These are phyloP conservation scores for Gossypium davidsonii DNA, from an alignment of 441 rosid genomes.

Conservation along the genomic window DNA sequence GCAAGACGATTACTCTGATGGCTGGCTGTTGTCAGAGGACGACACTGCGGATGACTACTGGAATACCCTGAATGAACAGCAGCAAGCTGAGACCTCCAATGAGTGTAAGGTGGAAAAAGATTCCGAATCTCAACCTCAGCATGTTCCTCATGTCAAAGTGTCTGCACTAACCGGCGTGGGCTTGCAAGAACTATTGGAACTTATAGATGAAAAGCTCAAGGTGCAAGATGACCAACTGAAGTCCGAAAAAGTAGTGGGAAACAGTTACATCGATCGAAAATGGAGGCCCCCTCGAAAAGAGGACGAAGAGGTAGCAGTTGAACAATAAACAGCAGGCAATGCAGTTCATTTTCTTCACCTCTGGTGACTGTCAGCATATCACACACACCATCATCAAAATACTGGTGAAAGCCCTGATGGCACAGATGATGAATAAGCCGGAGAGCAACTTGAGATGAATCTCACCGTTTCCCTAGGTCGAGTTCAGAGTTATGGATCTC, in stretches of 20 bases:
- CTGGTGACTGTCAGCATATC: neutral
- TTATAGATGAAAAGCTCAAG: conserved; percentile 54
- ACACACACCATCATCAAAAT: neutral
- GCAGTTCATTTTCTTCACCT: neutral
- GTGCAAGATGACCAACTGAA: conserved; percentile 33
- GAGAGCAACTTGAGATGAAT: neutral
- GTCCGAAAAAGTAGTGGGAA: conserved; percentile 31
- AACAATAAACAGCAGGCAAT: conserved; percentile 15
- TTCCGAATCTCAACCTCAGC: conserved; percentile 21
- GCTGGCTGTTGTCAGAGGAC: conserved; percentile 42
- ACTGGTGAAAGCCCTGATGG: neutral
- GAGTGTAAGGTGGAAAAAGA: conserved; percentile 13
- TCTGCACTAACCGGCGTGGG: conserved; percentile 38
- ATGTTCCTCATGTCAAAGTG: conserved; percentile 49
- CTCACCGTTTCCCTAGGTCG: neutral
- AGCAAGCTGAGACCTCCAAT: conserved; percentile 16
- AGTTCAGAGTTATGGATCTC: neutral
- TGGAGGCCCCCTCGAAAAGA: conserved; percentile 64
- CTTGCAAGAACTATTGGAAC: conserved; percentile 56
- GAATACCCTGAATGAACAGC: conserved; percentile 28
- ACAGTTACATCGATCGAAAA: conserved; percentile 38
- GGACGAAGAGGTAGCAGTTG: conserved; percentile 31
- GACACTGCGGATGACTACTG: conserved; percentile 28
- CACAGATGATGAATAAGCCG: neutral
- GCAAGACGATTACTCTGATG: conserved; percentile 34